These are phyloP conservation scores for Agaricus sinodeliciosus DNA, from an alignment of 768 basidiomycete genomes.

Conservation along the genomic window DNA sequence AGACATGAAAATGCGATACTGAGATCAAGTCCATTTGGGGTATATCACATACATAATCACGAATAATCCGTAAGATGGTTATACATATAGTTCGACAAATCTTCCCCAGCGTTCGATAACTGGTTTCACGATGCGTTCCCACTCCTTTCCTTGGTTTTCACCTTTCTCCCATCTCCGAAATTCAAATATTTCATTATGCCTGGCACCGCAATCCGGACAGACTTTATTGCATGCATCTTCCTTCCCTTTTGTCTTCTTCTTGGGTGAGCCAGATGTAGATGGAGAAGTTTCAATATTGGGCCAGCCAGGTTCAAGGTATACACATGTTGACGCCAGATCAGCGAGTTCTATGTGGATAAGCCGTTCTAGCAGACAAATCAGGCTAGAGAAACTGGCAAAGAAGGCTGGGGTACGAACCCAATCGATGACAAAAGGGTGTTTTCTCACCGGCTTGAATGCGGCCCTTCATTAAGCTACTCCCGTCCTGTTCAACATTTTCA, in stretches of 20 bases:
- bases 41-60: no score
- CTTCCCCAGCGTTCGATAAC: slow-evolving; percentile 74
- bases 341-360: slow-evolving; percentile 77
- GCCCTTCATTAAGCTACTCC: slow-evolving; percentile 55
- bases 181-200: slow-evolving; percentile 77
- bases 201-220: slow-evolving; percentile 39
- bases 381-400: not conserved
- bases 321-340: slow-evolving; percentile 51
- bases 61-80: not conserved
- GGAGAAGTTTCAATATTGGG: slow-evolving; percentile 21
- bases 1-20: no score
- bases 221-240: slow-evolving; percentile 15
- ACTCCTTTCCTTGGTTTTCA: slow-evolving; percentile 56
- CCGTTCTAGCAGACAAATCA: slow-evolving; percentile 37
- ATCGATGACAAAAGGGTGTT: slow-evolving; percentile 62
- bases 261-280: slow-evolving; percentile 13
- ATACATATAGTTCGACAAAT: slow-evolving; percentile 47
- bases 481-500: slow-evolving; percentile 31
- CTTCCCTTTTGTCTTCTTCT: slow-evolving; percentile 12
- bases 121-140: slow-evolving; percentile 67
- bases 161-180: slow-evolving; percentile 53
- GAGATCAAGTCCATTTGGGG: no score
- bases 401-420: slow-evolving; percentile 29
- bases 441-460: slow-evolving; percentile 54
- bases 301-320: slow-evolving; percentile 55